Percentiles rank a stretch among this genome's conserved stretches.
phyloP scores from a whole-genome alignment of 192 early-diverging fungal genomes.

The Diversispora eburnea region DNA sequence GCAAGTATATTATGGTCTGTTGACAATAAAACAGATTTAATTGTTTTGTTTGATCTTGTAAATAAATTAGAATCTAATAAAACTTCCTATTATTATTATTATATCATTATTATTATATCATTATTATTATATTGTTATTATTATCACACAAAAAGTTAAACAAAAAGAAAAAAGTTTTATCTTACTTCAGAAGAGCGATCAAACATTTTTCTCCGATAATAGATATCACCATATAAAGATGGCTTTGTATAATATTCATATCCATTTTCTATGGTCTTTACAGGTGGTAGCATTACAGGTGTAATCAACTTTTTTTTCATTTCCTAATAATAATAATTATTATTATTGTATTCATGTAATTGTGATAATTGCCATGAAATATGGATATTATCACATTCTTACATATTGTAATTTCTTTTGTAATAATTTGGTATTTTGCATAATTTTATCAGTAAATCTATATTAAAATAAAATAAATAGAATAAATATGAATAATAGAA shows the following conservation, averaged over 20 bases:
- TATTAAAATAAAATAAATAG: slow-evolving; percentile 5
- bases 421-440: slow-evolving; percentile 23
- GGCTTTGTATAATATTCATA: slow-evolving; percentile 55
- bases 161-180: neutral
- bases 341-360: neutral
- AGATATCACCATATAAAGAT: slow-evolving; percentile 46
- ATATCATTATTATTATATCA: neutral
- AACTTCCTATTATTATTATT: slow-evolving; percentile 40
- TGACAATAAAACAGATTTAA: slow-evolving; percentile 53
- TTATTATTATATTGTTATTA: neutral
- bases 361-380: too few relatives aligned
- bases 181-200: slow-evolving; percentile 42
- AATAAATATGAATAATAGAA: neutral
- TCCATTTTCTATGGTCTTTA: slow-evolving; percentile 45
- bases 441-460: slow-evolving; percentile 30
- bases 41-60: slow-evolving; percentile 38
- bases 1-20: slow-evolving; percentile 51
- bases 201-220: slow-evolving; percentile 43
- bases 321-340: slow-evolving; percentile 36
- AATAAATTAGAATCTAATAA: slow-evolving; percentile 50
- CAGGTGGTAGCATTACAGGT: slow-evolving; percentile 37
- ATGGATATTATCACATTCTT: neutral
- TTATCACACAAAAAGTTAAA: neutral
- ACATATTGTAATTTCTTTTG: slow-evolving; percentile 9
- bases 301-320: slow-evolving; percentile 50